Base-by-base conservation (phyloP, 148 eudicot species). In the Pouteria glomerata region DNA sequence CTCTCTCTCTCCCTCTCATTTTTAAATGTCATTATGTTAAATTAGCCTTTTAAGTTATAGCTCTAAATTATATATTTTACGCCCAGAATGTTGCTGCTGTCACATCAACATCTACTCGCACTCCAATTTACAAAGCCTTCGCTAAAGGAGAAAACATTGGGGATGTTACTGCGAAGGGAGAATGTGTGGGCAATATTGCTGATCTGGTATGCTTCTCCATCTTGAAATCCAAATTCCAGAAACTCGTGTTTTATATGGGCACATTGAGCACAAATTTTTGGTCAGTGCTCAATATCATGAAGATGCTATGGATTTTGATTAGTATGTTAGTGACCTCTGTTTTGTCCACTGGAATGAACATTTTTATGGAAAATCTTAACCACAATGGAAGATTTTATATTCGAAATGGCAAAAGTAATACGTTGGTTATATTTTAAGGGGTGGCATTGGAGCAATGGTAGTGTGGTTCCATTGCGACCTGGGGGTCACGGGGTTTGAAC, bases 101-200 rank as follows among this genome's bases (percentile, higher is more conserved):
- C 65, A 92, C 99, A 56, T 95, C 99, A 76, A 95, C 99, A 62
- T 95, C 99, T 57, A 95, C 99, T 50, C 99, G 99, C 60, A 88
- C 96, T 27, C 99, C 99, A 69, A 91, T 95, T 42, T 92, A 95
- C 83, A 95, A 95, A 83, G 99, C 97, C 59, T 95, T 95, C 84
- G 99, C 99, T 45, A 88, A 81, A 72, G 98, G 99, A 70, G 97
- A 91, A 83, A 95, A 95, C 79, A 88, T 95, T 50, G 99, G 98
- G 61, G 99, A 95, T 88, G 99, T 95, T 42, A 95, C 99, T 41
- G 99, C 99, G 4, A 95, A 95, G 82, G 99, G 99, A 30, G 99
- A 95, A 86, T 95, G 99, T 83, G 96, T 95, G 59, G 91, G 96
- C 70, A 92, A 91, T 78, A 70, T 95, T 76, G 99, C 99, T 37